Evolutionary conservation across 2,329 filamentous ascomycete genomes (phyloP).

Genomic region (Botrytis cinerea): DNA sequence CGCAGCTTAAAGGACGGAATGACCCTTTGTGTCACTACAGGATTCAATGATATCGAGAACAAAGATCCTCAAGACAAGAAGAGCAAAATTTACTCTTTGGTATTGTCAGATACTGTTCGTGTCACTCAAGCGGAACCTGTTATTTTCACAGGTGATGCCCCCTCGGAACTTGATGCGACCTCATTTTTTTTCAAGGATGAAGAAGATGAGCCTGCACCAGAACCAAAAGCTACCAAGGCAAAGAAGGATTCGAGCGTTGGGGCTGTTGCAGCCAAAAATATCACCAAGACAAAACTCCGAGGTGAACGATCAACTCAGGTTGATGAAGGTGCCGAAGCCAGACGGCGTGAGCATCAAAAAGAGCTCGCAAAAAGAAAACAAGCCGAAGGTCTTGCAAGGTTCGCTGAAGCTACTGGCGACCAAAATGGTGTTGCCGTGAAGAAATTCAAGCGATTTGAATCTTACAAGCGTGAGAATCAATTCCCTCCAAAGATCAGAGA

Average conservation of each 20-base stretch:
- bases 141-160: constrained; percentile 91
- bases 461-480: constrained; percentile 97
- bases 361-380: constrained; percentile 87
- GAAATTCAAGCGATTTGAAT: constrained; percentile 99
- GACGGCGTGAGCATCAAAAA: constrained; percentile 88
- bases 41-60: constrained; percentile 87
- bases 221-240: constrained; percentile 84
- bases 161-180: constrained; percentile 87
- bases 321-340: constrained; percentile 86
- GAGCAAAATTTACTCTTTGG: constrained; percentile 83
- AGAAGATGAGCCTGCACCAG: constrained; percentile 63
- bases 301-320: constrained; percentile 86
- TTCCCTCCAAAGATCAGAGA: constrained; percentile 81
- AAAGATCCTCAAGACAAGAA: constrained; percentile 85
- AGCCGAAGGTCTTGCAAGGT: constrained; percentile 80
- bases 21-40: constrained; percentile 89
- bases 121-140: constrained; percentile 77
- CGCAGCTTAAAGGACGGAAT: constrained; percentile 90
- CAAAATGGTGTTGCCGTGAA: constrained; percentile 92
- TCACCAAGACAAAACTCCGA: constrained; percentile 88
- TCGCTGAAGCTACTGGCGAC: constrained; percentile 80
- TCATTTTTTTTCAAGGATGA: constrained; percentile 99
- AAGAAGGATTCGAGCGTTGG: constrained; percentile 82
- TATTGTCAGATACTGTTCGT: constrained; percentile 91
- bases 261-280: constrained; percentile 90